Evolutionary conservation across 805 yeast species (phyloP).

Genomic region (Schizosaccharomyces octosporus): DNA sequence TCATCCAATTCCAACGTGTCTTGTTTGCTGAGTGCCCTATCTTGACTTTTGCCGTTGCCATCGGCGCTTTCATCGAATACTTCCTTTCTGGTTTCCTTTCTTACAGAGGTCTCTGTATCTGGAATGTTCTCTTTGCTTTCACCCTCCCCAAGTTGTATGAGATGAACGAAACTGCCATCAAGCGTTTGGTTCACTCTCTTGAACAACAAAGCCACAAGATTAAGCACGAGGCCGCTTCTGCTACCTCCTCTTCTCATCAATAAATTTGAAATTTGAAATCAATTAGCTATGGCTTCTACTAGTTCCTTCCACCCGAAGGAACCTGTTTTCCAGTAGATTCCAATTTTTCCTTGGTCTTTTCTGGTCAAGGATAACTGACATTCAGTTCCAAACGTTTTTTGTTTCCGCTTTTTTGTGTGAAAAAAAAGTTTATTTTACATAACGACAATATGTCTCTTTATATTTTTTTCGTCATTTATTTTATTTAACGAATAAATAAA

Average conservation of each 20-base stretch:
- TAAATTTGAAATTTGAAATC: not conserved
- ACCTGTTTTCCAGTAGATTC: too few relatives aligned
- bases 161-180: not conserved
- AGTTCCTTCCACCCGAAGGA: too few relatives aligned
- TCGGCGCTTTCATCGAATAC: not conserved
- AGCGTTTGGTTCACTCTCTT: not conserved
- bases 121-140: not conserved
- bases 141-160: not conserved
- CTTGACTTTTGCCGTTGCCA: not conserved
- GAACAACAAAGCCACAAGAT: not conserved
- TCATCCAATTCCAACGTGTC: conserved; percentile 1
- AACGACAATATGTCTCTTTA: too few relatives aligned
- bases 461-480: too few relatives aligned
- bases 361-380: too few relatives aligned
- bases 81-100: not conserved
- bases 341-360: too few relatives aligned
- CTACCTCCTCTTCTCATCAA: not conserved
- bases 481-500: too few relatives aligned
- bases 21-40: not conserved
- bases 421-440: too few relatives aligned
- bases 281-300: not conserved
- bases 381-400: too few relatives aligned
- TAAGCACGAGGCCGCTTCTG: not conserved
- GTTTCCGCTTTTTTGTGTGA: too few relatives aligned
- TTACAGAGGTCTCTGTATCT: not conserved